Percentiles rank a stretch among this genome's conserved stretches.
Evolutionary conservation across 768 basidiomycete species (phyloP).

Genomic region (Hypholoma fasciculare): DNA sequence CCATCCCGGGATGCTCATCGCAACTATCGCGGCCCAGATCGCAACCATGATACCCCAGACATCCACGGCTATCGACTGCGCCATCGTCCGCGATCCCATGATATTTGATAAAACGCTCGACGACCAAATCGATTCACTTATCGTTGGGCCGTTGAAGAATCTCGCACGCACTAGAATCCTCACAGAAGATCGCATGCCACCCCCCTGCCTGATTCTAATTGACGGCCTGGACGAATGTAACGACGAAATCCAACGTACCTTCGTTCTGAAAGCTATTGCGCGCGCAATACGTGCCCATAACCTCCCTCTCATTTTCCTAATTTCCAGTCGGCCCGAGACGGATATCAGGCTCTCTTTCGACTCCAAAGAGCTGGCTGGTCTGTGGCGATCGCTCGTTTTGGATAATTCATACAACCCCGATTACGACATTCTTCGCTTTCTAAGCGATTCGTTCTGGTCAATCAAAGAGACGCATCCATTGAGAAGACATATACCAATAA

Average conservation of each 20-base stretch:
- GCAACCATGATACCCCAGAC: neutral
- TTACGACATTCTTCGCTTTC: neutral
- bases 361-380: neutral
- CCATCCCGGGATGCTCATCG: neutral
- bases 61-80: neutral
- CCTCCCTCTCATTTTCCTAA: neutral
- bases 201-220: neutral
- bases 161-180: neutral
- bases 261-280: neutral
- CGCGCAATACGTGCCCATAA: neutral
- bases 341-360: neutral
- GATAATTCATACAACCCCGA: neutral
- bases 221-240: constrained; percentile 4
- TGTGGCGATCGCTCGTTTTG: neutral
- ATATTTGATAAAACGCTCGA: neutral
- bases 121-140: neutral
- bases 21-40: neutral
- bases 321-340: constrained; percentile 1
- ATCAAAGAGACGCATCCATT: neutral
- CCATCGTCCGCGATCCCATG: neutral
- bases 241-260: neutral
- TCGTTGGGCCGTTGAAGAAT: neutral
- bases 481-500: neutral
- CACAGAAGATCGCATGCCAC: neutral
- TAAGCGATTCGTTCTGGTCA: neutral